Conservation (phyloP, 2,329 filamentous ascomycete genomes). For the Leptographium flavum region DNA sequence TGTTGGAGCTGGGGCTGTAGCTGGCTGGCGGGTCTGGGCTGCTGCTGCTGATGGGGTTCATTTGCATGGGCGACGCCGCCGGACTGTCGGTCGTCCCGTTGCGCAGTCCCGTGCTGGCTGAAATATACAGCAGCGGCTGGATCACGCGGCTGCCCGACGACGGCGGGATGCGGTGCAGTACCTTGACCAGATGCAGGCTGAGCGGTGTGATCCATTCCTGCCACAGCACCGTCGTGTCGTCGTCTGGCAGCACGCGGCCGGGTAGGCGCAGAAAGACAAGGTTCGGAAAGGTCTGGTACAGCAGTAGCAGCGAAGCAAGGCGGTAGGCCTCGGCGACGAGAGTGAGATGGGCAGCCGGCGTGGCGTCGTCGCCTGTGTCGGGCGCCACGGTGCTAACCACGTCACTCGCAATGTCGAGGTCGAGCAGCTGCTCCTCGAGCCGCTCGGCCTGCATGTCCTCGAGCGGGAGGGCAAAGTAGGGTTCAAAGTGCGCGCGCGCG, state of each 20-base stretch:
- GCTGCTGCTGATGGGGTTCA: too few relatives aligned
- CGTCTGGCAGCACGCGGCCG: neutral
- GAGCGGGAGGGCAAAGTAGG: constrained; percentile 12
- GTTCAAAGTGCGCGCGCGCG: constrained; percentile 10
- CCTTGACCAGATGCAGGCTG: constrained; percentile 6
- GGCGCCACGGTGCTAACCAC: constrained; percentile 8
- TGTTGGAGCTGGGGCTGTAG: too few relatives aligned
- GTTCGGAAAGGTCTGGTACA: constrained; percentile 20
- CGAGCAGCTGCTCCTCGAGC: constrained; percentile 20
- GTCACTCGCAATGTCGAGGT: constrained; percentile 15
- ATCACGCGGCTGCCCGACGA: constrained; percentile 9
- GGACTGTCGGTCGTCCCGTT: too few relatives aligned
- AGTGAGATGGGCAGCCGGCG: constrained; percentile 19
- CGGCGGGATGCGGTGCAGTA: constrained; percentile 7
- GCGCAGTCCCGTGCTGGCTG: constrained; percentile 9
- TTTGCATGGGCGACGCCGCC: too few relatives aligned
- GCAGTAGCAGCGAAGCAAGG: constrained; percentile 21
- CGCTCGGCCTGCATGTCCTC: constrained; percentile 19
- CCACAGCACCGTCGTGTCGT: constrained; percentile 4
- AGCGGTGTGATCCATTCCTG: constrained; percentile 7
- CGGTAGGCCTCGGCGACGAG: constrained; percentile 22
- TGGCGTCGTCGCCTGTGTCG: constrained; percentile 18
- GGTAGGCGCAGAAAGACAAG: constrained; percentile 6
- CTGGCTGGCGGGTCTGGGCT: too few relatives aligned
- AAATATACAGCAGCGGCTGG: constrained; percentile 10